phyloP scores from a whole-genome alignment of 768 basidiomycete species.

The Pleurotus citrinopileatus region DNA sequence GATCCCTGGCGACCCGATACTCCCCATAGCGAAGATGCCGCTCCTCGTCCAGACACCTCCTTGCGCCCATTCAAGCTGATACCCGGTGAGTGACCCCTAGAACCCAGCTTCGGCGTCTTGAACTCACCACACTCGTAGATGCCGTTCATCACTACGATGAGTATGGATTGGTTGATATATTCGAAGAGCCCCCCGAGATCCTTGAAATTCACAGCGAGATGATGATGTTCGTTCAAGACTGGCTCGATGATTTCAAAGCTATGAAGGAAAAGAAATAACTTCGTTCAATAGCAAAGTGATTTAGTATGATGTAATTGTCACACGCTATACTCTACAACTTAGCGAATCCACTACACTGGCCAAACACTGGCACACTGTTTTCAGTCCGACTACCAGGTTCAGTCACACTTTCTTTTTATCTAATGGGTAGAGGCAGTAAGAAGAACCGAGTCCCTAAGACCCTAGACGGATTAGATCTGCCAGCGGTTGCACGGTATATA shows the following conservation, averaged over 20 bases:
- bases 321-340: neutral
- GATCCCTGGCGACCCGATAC: slow-evolving; percentile 92
- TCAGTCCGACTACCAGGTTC: too few species aligned
- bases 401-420: too few species aligned
- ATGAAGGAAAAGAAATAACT: neutral
- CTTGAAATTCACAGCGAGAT: slow-evolving; percentile 77
- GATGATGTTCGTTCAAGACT: slow-evolving; percentile 73
- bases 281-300: neutral
- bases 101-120: neutral
- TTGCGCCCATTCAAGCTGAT: slow-evolving; percentile 85
- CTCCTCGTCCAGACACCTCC: slow-evolving; percentile 66
- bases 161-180: slow-evolving; percentile 63
- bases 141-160: slow-evolving; percentile 78
- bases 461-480: slow-evolving; percentile 25
- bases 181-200: slow-evolving; percentile 75
- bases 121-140: slow-evolving; percentile 30
- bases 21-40: slow-evolving; percentile 75
- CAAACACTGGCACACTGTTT: too few species aligned
- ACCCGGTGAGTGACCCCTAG: slow-evolving; percentile 49
- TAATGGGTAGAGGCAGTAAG: neutral
- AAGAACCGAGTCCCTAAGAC: slow-evolving; percentile 20
- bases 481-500: slow-evolving; percentile 60
- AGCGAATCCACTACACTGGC: too few species aligned
- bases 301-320: slow-evolving; percentile 1
- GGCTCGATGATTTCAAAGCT: slow-evolving; percentile 54